phyloP scores from a whole-genome alignment of 805 yeast genomes.

The Starmerella apis region DNA sequence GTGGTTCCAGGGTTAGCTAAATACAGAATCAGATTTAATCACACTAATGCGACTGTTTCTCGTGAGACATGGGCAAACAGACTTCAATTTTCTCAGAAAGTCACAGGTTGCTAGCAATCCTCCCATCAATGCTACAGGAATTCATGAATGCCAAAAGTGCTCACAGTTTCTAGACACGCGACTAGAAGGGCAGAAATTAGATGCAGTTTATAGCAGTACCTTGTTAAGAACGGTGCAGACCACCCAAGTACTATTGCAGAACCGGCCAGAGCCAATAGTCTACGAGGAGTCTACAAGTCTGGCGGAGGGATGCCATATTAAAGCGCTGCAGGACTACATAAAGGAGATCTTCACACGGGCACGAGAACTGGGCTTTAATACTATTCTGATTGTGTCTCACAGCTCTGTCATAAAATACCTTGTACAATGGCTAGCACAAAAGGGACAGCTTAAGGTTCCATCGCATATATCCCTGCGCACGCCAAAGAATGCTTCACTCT shows the following conservation, averaged over 20 bases:
- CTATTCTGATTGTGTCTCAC: slow-evolving; percentile 11
- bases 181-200: background rate
- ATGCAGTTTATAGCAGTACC: slow-evolving; percentile 11
- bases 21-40: background rate
- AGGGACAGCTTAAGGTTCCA: background rate
- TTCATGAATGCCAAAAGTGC: background rate
- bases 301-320: slow-evolving; percentile 7
- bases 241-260: background rate
- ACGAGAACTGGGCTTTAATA: too few species aligned
- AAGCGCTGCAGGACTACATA: background rate
- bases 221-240: slow-evolving; percentile 5
- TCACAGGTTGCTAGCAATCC: slow-evolving; percentile 7
- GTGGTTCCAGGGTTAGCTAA: background rate
- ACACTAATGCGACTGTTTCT: slow-evolving; percentile 4
- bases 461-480: background rate
- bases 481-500: slow-evolving; percentile 5
- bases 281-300: slow-evolving; percentile 1
- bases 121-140: slow-evolving; percentile 11
- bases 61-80: slow-evolving; percentile 14
- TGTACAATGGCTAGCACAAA: slow-evolving; percentile 6
- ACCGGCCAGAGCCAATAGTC: background rate
- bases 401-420: slow-evolving; percentile 12
- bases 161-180: background rate
- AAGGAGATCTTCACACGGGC: background rate
- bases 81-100: background rate